phyloP scores from a whole-genome alignment of 139 green algal species.

The Desmodesmus armatus region DNA sequence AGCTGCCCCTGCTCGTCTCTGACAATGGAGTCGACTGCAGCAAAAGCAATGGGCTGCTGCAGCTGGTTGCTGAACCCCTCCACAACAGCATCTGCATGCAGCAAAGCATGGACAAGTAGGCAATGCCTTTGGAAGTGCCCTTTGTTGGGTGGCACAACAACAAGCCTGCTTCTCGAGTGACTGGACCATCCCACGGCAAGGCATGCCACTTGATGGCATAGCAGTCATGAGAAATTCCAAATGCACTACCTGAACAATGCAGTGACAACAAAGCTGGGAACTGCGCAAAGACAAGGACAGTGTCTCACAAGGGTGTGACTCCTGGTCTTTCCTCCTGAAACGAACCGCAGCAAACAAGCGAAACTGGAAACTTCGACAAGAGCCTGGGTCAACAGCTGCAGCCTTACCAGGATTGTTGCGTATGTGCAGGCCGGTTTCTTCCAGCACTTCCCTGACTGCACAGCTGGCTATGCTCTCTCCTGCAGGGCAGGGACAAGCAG shows the following conservation, averaged over 20 bases:
- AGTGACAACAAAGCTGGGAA: neutral
- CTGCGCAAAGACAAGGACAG: neutral
- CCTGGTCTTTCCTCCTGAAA: too few species aligned
- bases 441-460: slow-evolving; percentile 64
- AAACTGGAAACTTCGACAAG: neutral
- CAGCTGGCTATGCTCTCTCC: slow-evolving; percentile 69
- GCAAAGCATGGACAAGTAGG: neutral
- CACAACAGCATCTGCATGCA: neutral
- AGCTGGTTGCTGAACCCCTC: slow-evolving; percentile 51
- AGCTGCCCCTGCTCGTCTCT: slow-evolving; percentile 21
- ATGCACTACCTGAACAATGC: neutral
- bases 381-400: neutral
- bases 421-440: slow-evolving; percentile 68
- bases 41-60: slow-evolving; percentile 60
- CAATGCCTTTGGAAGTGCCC: neutral
- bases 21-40: slow-evolving; percentile 62
- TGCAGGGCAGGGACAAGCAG: slow-evolving; percentile 30
- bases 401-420: slow-evolving; percentile 4
- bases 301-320: neutral
- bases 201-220: neutral
- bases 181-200: neutral
- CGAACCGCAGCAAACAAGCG: too few species aligned
- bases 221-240: neutral
- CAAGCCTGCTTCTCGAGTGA: neutral
- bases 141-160: neutral